phyloP scores from a whole-genome alignment of 768 basidiomycete species.

The Phlegmacium glaucopus region DNA sequence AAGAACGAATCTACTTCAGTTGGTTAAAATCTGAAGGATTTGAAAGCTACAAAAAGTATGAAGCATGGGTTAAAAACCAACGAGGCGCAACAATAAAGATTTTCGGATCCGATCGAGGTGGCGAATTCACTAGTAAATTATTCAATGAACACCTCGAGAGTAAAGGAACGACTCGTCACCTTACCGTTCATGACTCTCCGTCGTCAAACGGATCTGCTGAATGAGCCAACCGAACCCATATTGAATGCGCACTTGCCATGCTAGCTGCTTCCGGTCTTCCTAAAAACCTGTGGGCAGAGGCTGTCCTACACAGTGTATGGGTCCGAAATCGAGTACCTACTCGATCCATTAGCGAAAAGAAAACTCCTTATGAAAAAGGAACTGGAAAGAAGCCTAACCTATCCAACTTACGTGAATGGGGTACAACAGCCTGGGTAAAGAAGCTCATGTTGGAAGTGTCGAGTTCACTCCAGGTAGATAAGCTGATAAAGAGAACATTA shows the following conservation, averaged over 20 bases:
- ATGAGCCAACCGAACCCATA: slow-evolving; percentile 21
- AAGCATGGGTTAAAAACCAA: slow-evolving; percentile 26
- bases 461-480: too few relatives aligned
- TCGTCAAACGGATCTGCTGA: slow-evolving; percentile 29
- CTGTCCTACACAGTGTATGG: slow-evolving; percentile 17
- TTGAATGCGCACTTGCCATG: slow-evolving; percentile 25
- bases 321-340: background rate
- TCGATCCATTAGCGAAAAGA: background rate
- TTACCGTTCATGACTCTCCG: slow-evolving; percentile 31
- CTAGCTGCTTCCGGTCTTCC: slow-evolving; percentile 17
- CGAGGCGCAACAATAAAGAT: slow-evolving; percentile 21
- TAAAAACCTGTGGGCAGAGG: slow-evolving; percentile 34
- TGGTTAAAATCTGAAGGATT: slow-evolving; percentile 26
- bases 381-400: background rate
- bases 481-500: background rate
- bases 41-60: slow-evolving; percentile 18
- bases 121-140: too few relatives aligned
- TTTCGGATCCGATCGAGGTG: slow-evolving; percentile 26
- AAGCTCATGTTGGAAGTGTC: background rate
- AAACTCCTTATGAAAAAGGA: background rate
- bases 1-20: slow-evolving; percentile 24
- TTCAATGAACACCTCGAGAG: slow-evolving; percentile 21
- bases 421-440: background rate
- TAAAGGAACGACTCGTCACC: slow-evolving; percentile 25
- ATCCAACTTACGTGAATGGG: background rate